A percentile compares a stretch with the other conserved stretches of the same genome.
phyloP scores from a whole-genome alignment of 805 yeast genomes.

The Candida qinlingensis region DNA sequence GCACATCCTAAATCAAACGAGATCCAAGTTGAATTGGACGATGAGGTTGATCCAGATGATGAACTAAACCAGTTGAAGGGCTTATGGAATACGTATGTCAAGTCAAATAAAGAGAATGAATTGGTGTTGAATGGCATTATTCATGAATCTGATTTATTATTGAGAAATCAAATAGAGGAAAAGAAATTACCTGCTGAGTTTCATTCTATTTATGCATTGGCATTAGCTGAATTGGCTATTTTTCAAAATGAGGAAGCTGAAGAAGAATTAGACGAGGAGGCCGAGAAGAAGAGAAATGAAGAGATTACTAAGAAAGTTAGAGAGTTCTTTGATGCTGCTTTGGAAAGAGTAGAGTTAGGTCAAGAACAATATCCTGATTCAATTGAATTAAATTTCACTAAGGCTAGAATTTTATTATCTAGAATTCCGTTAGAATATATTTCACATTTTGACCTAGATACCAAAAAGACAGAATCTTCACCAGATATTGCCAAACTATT shows the following conservation, averaged over 20 bases:
- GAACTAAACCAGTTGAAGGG: conserved; percentile 74
- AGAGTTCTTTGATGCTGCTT: conserved; percentile 63
- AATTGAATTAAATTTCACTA: conserved; percentile 43
- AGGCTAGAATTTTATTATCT: conserved; percentile 49
- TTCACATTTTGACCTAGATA: conserved; percentile 41
- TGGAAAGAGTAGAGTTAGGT: conserved; percentile 65
- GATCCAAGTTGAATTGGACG: conserved; percentile 62
- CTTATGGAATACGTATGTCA: conserved; percentile 59
- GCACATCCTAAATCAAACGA: conserved; percentile 31
- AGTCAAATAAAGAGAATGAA: conserved; percentile 55
- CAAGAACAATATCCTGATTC: conserved; percentile 43
- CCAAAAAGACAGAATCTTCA: conserved; percentile 24
- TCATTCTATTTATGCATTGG: conserved; percentile 68
- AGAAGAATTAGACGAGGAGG: conserved; percentile 14
- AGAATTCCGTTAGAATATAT: conserved; percentile 56
- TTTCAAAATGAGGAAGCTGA: conserved; percentile 44
- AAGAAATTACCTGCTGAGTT: conserved; percentile 43
- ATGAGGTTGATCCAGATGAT: conserved; percentile 68
- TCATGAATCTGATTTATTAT: conserved; percentile 85
- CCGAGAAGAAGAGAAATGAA: background rate
- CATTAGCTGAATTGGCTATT: conserved; percentile 58
- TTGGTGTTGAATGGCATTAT: conserved; percentile 73
- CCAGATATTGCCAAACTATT: conserved; percentile 36
- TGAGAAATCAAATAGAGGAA: conserved; percentile 37
- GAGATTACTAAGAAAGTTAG: conserved; percentile 30